phyloP scores from a whole-genome alignment of 495 filamentous ascomycete species.

The Penicillium alfredii region DNA sequence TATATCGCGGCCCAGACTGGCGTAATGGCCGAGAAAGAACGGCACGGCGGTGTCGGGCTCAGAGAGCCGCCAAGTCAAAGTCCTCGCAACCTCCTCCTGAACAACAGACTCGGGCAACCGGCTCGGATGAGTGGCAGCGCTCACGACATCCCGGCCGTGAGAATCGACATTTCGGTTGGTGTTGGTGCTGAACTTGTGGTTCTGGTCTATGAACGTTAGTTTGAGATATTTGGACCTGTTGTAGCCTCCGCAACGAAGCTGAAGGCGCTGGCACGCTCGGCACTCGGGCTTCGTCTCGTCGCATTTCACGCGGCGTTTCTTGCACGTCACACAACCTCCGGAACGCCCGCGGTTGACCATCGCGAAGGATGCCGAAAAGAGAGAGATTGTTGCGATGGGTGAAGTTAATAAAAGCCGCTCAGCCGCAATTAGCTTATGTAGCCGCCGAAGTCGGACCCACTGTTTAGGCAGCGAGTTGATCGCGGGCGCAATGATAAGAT shows the following conservation, averaged over 20 bases:
- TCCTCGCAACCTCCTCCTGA: no score
- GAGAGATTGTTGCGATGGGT: no score
- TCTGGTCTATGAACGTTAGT: constrained; percentile 11
- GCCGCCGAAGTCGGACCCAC: not conserved
- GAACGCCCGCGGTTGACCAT: constrained; percentile 19
- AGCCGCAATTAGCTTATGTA: no score
- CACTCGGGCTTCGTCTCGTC: constrained; percentile 19
- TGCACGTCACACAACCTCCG: constrained; percentile 24
- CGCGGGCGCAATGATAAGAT: not conserved
- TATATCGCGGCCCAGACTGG: constrained; percentile 8
- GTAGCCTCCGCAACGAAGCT: constrained; percentile 7
- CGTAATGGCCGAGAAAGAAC: constrained; percentile 9
- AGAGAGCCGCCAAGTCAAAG: not conserved
- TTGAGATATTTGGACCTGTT: constrained; percentile 6
- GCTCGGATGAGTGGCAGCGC: no score
- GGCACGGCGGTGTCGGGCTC: constrained; percentile 9
- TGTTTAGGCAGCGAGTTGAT: no score
- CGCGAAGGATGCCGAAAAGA: constrained; percentile 7
- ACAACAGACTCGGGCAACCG: no score
- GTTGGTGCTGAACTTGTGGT: constrained; percentile 3
- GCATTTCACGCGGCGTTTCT: constrained; percentile 25
- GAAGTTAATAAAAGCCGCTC: no score
- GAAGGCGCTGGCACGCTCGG: constrained; percentile 7
- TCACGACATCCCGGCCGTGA: no score
- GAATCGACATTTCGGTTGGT: no score